Evolutionary conservation across 768 basidiomycete species (phyloP).

Genomic region (Cystofilobasidium macerans): DNA sequence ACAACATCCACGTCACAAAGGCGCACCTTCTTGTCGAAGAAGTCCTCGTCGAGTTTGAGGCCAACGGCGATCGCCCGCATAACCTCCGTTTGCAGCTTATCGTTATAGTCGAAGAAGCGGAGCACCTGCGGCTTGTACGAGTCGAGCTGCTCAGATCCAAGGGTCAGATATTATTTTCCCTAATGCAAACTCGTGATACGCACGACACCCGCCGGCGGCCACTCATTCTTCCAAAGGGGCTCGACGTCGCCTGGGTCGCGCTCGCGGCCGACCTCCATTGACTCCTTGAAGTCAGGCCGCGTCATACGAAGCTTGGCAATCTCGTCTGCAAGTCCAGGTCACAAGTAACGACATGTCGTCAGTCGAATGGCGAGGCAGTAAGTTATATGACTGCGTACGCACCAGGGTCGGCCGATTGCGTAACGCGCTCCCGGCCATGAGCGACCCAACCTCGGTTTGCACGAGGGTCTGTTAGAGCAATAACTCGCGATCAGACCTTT

Average conservation of each 20-base stretch:
- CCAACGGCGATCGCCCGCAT: constrained; percentile 83
- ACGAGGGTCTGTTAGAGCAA: constrained; percentile 50
- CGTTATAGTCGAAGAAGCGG: constrained; percentile 33
- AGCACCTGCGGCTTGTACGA: constrained; percentile 11
- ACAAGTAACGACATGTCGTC: background rate
- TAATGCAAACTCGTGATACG: background rate
- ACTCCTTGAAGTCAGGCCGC: constrained; percentile 59
- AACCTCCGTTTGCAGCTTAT: constrained; percentile 59
- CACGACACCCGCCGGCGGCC: constrained; percentile 56
- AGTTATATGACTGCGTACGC: background rate
- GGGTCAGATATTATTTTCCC: background rate
- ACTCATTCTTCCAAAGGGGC: constrained; percentile 47
- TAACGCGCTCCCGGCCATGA: constrained; percentile 70
- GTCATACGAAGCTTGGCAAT: constrained; percentile 61
- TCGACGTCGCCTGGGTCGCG: constrained; percentile 45
- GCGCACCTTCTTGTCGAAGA: constrained; percentile 59
- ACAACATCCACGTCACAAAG: no score
- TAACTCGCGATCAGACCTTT: no score
- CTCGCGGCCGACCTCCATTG: constrained; percentile 81
- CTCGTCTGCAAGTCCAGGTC: constrained; percentile 43
- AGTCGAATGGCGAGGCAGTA: background rate
- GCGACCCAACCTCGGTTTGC: constrained; percentile 75
- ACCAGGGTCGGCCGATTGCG: constrained; percentile 50
- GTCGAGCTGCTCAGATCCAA: constrained; percentile 6
- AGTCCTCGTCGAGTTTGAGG: constrained; percentile 57